These are phyloP conservation scores for Xylaria sp. DNA, from an alignment of 2,329 filamentous ascomycete species.

Conservation along the genomic window DNA sequence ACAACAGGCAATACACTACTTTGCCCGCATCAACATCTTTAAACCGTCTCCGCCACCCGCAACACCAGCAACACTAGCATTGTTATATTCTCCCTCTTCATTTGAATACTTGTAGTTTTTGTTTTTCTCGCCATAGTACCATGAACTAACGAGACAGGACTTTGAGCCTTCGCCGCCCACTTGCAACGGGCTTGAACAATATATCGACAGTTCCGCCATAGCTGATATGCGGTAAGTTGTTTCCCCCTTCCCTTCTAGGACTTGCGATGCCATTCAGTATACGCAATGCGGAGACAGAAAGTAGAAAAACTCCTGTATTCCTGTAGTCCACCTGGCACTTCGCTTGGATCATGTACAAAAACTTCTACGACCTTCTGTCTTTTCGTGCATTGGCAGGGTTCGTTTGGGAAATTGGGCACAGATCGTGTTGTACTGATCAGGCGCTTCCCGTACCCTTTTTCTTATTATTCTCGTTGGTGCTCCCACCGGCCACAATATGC, in stretches of 20 bases:
- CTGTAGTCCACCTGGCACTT: slow-evolving; percentile 14
- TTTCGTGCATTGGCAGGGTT: slow-evolving; percentile 29
- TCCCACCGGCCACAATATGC: slow-evolving; percentile 38
- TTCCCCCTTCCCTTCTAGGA: slow-evolving; percentile 9
- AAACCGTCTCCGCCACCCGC: slow-evolving; percentile 35
- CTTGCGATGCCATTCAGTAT: slow-evolving; percentile 5
- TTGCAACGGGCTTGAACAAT: slow-evolving; percentile 61
- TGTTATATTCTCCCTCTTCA: slow-evolving; percentile 22
- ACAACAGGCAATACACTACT: slow-evolving; percentile 22
- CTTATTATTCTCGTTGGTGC: slow-evolving; percentile 43
- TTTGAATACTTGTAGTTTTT: slow-evolving; percentile 26
- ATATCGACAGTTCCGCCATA: slow-evolving; percentile 63
- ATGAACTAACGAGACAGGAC: slow-evolving; percentile 59
- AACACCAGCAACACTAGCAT: slow-evolving; percentile 33
- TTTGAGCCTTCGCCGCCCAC: slow-evolving; percentile 65
- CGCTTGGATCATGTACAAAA: slow-evolving; percentile 3
- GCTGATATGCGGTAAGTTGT: slow-evolving; percentile 66
- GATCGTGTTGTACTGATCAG: slow-evolving; percentile 42
- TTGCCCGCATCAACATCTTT: slow-evolving; percentile 24
- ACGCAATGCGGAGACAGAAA: slow-evolving; percentile 9
- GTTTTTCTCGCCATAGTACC: slow-evolving; percentile 35
- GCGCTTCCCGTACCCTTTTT: slow-evolving; percentile 37
- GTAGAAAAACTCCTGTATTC: slow-evolving; percentile 3
- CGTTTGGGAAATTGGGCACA: slow-evolving; percentile 39
- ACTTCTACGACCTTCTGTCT: slow-evolving; percentile 12